phyloP scores from a whole-genome alignment of 257 asterid genomes.

The Lantana camara region DNA sequence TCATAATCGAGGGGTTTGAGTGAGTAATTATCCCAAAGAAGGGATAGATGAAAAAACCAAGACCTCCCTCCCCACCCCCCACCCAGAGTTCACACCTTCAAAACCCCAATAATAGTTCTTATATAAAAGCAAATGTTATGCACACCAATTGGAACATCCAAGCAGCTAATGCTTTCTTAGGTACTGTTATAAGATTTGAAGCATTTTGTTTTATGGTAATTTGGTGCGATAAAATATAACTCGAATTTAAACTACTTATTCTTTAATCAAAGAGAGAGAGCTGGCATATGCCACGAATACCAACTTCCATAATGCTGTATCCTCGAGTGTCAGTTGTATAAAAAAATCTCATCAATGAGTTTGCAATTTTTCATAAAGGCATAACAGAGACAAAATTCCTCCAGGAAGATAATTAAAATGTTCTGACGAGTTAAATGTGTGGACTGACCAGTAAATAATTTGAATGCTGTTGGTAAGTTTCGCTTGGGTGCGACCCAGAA shows the following conservation, averaged over 20 bases:
- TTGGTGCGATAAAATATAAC: background rate
- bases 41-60: too few species aligned
- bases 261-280: background rate
- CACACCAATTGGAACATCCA: background rate
- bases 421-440: background rate
- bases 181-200: background rate
- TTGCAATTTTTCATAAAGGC: background rate
- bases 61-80: too few species aligned
- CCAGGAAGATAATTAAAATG: background rate
- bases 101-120: too few species aligned
- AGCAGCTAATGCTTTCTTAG: background rate
- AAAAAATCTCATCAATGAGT: background rate
- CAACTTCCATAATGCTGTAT: too few species aligned
- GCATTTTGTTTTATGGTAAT: background rate
- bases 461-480: slow-evolving; percentile 73
- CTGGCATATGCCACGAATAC: too few species aligned
- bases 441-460: slow-evolving; percentile 84
- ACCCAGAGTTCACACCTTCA: too few species aligned
- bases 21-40: too few species aligned
- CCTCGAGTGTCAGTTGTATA: too few species aligned
- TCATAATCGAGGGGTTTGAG: too few species aligned
- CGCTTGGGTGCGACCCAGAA: slow-evolving; percentile 62
- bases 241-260: background rate
- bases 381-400: background rate
- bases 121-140: too few species aligned